Percentiles rank a stretch among this genome's conserved stretches.
Evolutionary conservation across 495 filamentous ascomycete genomes (phyloP).

Genomic region (Astrothelium subdiscretum): DNA sequence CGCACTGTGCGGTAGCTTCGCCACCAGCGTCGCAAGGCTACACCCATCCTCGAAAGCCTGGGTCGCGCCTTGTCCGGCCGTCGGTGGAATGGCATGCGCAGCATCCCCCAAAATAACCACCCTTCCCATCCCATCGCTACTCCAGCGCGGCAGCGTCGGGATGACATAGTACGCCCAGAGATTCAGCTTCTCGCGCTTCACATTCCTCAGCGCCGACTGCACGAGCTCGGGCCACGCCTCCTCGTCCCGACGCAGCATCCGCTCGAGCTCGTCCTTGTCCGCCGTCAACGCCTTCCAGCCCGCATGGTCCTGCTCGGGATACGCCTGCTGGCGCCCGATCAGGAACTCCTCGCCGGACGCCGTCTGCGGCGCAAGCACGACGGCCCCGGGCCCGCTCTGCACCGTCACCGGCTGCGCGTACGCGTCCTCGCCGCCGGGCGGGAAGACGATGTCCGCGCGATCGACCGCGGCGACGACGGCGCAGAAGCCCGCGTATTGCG

Average conservation of each 20-base stretch:
- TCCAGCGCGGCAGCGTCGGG: background rate
- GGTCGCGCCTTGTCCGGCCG: slow-evolving; percentile 24
- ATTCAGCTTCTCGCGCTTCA: background rate
- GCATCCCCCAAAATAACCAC: slow-evolving; percentile 24
- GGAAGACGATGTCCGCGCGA: slow-evolving; percentile 4
- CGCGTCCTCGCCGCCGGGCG: background rate
- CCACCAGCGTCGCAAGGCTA: slow-evolving; percentile 8
- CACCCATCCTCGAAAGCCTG: slow-evolving; percentile 25
- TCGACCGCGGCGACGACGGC: slow-evolving; percentile 9
- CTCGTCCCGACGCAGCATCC: slow-evolving; percentile 23
- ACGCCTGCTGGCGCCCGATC: slow-evolving; percentile 31
- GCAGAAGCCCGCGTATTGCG: slow-evolving; percentile 5
- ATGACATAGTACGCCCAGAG: background rate
- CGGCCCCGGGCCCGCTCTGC: slow-evolving; percentile 32
- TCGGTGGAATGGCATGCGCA: slow-evolving; percentile 25
- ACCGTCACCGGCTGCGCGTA: slow-evolving; percentile 36
- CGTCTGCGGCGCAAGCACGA: slow-evolving; percentile 37
- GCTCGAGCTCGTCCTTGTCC: slow-evolving; percentile 29
- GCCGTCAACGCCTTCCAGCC: slow-evolving; percentile 27
- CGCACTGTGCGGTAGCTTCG: background rate
- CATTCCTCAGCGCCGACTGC: slow-evolving; percentile 25
- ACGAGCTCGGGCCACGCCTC: slow-evolving; percentile 29
- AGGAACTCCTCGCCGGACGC: slow-evolving; percentile 35
- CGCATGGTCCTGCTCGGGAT: slow-evolving; percentile 23
- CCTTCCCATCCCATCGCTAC: background rate